Conservation (phyloP, 805 yeast species). For the Hanseniaspora osmophila region DNA sequence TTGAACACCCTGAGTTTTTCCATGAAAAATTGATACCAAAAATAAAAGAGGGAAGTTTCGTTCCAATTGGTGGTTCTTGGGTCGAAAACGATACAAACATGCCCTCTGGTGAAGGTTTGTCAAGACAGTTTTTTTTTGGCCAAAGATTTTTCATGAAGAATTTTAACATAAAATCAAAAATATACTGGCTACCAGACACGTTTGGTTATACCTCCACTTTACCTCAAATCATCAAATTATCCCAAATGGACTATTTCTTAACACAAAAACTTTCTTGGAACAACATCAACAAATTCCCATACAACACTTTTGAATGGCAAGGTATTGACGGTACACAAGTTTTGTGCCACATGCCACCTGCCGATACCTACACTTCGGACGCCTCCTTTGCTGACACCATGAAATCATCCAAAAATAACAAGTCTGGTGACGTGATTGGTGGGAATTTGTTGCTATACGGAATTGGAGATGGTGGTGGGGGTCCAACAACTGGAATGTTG, state of each 20-base stretch:
- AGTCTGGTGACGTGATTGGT: conserved; percentile 67
- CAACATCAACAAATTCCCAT: conserved; percentile 81
- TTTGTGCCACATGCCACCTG: conserved; percentile 95
- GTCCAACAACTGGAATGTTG: conserved; percentile 86
- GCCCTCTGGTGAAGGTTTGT: conserved; percentile 86
- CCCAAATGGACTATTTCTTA: conserved; percentile 70
- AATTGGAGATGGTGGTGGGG: conserved; percentile 98
- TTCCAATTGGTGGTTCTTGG: conserved; percentile 96
- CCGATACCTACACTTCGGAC: conserved; percentile 83
- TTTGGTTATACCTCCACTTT: conserved; percentile 93
- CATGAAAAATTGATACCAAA: conserved; percentile 44
- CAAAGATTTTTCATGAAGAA: conserved; percentile 71
- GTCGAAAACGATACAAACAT: conserved; percentile 93
- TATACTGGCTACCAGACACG: conserved; percentile 94
- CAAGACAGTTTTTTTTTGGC: conserved; percentile 80
- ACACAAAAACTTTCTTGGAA: conserved; percentile 96
- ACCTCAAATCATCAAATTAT: conserved; percentile 82
- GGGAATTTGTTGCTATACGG: conserved; percentile 77
- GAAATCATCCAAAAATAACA: conserved; percentile 67
- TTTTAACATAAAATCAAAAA: conserved; percentile 54
- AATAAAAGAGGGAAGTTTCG: conserved; percentile 56
- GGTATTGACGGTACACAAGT: conserved; percentile 91
- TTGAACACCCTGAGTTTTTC: conserved; percentile 76
- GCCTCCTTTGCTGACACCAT: conserved; percentile 89
- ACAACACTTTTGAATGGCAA: conserved; percentile 87